phyloP scores from a whole-genome alignment of 1,139 yeast species.

The Pichia sp. region DNA sequence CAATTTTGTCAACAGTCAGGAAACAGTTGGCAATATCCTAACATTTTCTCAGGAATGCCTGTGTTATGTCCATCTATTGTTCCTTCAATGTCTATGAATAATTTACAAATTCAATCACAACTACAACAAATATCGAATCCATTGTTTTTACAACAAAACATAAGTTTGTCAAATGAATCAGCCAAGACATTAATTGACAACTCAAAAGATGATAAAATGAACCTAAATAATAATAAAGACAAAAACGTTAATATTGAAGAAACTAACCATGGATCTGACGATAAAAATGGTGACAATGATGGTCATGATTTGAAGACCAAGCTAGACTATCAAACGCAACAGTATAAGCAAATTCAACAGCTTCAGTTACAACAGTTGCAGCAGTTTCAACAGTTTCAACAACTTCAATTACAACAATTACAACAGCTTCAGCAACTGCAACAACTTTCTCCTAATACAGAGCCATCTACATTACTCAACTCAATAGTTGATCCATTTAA shows the following conservation, averaged over 20 bases:
- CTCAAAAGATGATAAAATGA: not conserved
- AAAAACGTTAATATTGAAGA: not conserved
- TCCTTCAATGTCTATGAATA: not conserved
- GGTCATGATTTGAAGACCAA: not conserved
- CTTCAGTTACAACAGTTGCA: not conserved
- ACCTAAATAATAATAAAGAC: not conserved
- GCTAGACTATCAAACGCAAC: not conserved
- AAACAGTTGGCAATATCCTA: not conserved
- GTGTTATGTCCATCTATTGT: not conserved
- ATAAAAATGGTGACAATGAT: not conserved
- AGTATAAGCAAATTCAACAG: not conserved
- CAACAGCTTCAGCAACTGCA: conserved; percentile 7
- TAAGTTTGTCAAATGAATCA: not conserved
- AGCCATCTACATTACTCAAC: not conserved
- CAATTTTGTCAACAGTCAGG: not conserved
- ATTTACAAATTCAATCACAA: not conserved
- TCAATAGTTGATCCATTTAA: not conserved
- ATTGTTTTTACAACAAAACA: not conserved
- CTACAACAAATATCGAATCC: not conserved
- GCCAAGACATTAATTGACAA: not conserved
- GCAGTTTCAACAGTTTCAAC: conserved; percentile 1
- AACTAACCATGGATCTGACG: not conserved
- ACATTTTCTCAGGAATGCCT: not conserved
- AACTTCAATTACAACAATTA: conserved; percentile 8
- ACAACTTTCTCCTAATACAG: not conserved